Conservation (phyloP, 768 basidiomycete species). For the Leccinum longicurvipes region DNA sequence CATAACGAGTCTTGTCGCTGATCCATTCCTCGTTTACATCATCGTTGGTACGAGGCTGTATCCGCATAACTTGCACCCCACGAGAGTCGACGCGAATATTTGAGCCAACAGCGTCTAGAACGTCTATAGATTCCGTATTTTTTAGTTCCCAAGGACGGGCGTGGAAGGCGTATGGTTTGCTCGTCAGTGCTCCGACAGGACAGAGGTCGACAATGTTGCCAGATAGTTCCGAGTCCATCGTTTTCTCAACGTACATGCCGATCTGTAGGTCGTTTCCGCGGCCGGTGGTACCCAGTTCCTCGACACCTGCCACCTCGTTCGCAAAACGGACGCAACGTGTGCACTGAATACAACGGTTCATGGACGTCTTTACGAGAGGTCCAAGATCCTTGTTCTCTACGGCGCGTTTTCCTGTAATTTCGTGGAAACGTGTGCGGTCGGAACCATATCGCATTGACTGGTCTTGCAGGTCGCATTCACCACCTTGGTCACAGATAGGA, state of each 20-base stretch:
- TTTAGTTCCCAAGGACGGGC: constrained; percentile 98
- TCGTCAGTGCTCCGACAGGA: constrained; percentile 96
- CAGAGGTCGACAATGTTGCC: constrained; percentile 97
- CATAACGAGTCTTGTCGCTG: constrained; percentile 96
- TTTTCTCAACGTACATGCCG: constrained; percentile 97
- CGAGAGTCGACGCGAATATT: constrained; percentile 97
- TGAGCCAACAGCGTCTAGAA: constrained; percentile 91
- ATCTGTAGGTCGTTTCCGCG: constrained; percentile 99
- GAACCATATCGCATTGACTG: constrained; percentile 99
- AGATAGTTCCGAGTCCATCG: constrained; percentile 94
- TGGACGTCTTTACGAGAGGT: constrained; percentile 95
- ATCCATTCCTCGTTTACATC: constrained; percentile 99
- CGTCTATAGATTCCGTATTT: constrained; percentile 95
- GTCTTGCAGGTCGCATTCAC: constrained; percentile 98
- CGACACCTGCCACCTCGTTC: constrained; percentile 98
- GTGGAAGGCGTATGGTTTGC: constrained; percentile 97
- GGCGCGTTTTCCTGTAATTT: constrained; percentile 96
- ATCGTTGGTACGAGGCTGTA: constrained; percentile 95
- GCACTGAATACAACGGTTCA: constrained; percentile 99
- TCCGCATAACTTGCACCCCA: constrained; percentile 94
- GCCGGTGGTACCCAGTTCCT: constrained; percentile 95
- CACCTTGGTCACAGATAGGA: constrained; percentile 98
- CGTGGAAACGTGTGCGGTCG: constrained; percentile 97
- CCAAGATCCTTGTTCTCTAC: constrained; percentile 98
- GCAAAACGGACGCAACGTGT: constrained; percentile 99